Evolutionary conservation across 1,284 basidiomycete genomes (phyloP).

Genomic region (Fomitopsis pinicola): DNA sequence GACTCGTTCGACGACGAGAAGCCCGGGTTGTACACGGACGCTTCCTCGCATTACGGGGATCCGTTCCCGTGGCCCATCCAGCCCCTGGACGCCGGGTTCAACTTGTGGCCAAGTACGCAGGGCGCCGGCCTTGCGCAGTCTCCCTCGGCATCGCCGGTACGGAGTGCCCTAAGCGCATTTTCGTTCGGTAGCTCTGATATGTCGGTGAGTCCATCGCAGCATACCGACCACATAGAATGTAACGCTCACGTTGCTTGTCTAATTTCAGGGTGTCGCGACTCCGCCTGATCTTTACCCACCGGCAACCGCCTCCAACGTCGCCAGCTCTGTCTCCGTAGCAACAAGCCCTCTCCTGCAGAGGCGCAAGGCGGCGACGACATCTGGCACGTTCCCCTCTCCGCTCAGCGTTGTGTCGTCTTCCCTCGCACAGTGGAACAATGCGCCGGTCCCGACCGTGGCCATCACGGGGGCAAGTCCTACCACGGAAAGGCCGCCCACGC

Average conservation of each 20-base stretch:
- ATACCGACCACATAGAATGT: neutral
- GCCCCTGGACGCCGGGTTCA: neutral
- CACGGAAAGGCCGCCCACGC: neutral
- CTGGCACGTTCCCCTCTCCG: conserved; percentile 23
- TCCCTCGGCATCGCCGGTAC: neutral
- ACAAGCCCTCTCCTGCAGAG: conserved; percentile 18
- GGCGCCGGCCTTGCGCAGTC: neutral
- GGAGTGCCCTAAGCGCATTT: neutral
- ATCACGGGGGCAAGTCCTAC: neutral
- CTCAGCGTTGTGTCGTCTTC: conserved; percentile 26
- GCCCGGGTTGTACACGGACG: neutral
- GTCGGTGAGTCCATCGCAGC: neutral
- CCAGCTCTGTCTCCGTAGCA: conserved; percentile 4
- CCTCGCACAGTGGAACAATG: conserved; percentile 5
- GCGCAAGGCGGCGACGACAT: conserved; percentile 19
- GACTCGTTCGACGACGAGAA: neutral
- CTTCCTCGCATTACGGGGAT: neutral
- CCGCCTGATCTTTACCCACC: neutral
- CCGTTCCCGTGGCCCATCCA: neutral
- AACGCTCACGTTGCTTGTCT: too few species aligned
- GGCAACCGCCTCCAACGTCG: neutral
- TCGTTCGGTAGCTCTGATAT: neutral
- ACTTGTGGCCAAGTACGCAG: neutral
- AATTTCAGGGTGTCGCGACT: neutral
- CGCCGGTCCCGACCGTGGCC: conserved; percentile 3